A percentile compares a stretch with the other conserved stretches of the same genome.
phyloP scores from a whole-genome alignment of 352 stramenopile species.

The Globisporangium emineosum region DNA sequence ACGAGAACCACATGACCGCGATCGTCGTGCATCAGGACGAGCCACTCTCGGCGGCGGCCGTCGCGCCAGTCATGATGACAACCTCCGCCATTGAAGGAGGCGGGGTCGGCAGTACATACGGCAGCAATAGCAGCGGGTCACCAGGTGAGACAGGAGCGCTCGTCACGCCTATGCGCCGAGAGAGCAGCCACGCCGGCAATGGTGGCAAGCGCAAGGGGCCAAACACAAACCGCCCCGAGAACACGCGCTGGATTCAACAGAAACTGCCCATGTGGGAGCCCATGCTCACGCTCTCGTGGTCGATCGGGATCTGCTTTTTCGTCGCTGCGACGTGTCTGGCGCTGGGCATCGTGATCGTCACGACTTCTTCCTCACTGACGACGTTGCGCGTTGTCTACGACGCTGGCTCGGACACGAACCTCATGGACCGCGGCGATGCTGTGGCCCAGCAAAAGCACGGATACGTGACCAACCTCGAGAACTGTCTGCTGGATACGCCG shows the following conservation, averaged over 20 bases:
- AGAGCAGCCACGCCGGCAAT: slow-evolving; percentile 3
- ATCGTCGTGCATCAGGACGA: slow-evolving; percentile 26
- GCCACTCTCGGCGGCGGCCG: background rate
- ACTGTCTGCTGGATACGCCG: slow-evolving; percentile 44
- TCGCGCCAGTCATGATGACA: slow-evolving; percentile 7
- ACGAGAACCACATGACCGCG: slow-evolving; percentile 11
- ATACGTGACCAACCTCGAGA: slow-evolving; percentile 32
- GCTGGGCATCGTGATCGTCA: slow-evolving; percentile 47
- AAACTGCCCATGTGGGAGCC: slow-evolving; percentile 71
- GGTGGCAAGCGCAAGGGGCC: slow-evolving; percentile 5
- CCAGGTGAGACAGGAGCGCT: background rate
- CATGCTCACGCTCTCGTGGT: slow-evolving; percentile 66
- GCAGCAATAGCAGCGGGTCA: background rate
- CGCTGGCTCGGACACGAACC: slow-evolving; percentile 27
- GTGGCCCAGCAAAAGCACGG: slow-evolving; percentile 29
- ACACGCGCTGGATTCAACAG: slow-evolving; percentile 59
- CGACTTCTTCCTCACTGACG: slow-evolving; percentile 45
- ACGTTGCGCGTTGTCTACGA: slow-evolving; percentile 68
- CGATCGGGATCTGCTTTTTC: slow-evolving; percentile 50
- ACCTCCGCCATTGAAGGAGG: background rate
- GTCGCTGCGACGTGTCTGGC: slow-evolving; percentile 37
- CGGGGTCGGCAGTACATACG: background rate
- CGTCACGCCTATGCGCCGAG: slow-evolving; percentile 6
- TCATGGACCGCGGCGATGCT: slow-evolving; percentile 20
- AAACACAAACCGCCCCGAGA: slow-evolving; percentile 48